These are phyloP conservation scores for Penicillium paneum DNA, from an alignment of 2,329 filamentous ascomycete genomes.

Conservation along the genomic window DNA sequence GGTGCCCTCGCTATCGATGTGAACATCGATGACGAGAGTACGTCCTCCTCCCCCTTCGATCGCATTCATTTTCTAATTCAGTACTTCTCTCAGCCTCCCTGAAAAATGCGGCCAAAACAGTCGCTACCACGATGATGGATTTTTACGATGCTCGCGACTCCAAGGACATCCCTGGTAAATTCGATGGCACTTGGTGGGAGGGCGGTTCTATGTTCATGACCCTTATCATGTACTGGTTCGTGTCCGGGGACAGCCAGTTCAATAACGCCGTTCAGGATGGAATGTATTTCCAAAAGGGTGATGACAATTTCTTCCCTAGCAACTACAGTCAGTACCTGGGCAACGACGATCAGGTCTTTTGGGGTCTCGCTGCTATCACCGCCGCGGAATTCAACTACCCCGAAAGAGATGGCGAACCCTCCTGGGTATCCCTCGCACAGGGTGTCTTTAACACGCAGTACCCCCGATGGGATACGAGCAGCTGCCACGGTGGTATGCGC, in stretches of 20 bases:
- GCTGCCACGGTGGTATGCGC: slow-evolving; percentile 70
- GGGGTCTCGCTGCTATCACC: slow-evolving; percentile 77
- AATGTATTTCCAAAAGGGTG: slow-evolving; percentile 71
- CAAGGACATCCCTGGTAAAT: slow-evolving; percentile 40
- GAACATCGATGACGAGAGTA: slow-evolving; percentile 19
- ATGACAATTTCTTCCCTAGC: slow-evolving; percentile 73
- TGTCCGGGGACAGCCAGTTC: slow-evolving; percentile 70
- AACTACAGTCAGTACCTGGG: slow-evolving; percentile 47
- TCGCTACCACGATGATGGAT: slow-evolving; percentile 41
- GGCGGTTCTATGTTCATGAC: slow-evolving; percentile 68
- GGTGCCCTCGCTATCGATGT: slow-evolving; percentile 18
- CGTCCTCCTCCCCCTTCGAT: slow-evolving; percentile 2
- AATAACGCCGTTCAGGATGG: slow-evolving; percentile 66
- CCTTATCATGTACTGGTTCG: slow-evolving; percentile 80
- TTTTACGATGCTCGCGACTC: slow-evolving; percentile 38
- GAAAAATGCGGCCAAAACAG: slow-evolving; percentile 33
- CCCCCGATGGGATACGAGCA: slow-evolving; percentile 63
- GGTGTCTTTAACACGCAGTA: slow-evolving; percentile 79
- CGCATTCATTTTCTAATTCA: slow-evolving; percentile 2
- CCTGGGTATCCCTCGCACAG: slow-evolving; percentile 74
- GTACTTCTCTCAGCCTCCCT: slow-evolving; percentile 28
- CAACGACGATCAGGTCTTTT: slow-evolving; percentile 68
- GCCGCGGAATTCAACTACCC: slow-evolving; percentile 75
- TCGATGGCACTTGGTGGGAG: slow-evolving; percentile 58
- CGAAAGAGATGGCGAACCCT: slow-evolving; percentile 62